Evolutionary conservation across 495 filamentous ascomycete species (phyloP), one percentile per base, ranked within the genome.

Genomic region (Pyrenopolyporus hunteri): DNA sequence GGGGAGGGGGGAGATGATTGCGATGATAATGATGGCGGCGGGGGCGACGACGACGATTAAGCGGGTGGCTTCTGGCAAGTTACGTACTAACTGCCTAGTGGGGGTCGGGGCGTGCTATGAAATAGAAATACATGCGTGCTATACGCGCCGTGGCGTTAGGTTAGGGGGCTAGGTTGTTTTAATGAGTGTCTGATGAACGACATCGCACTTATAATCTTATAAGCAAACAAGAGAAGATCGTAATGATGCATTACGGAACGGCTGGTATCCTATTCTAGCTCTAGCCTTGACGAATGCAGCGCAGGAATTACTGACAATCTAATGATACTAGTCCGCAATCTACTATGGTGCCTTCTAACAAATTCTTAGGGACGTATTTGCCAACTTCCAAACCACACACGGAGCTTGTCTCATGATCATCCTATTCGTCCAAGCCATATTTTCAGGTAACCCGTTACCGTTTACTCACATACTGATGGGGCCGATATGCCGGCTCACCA

Each of bases 271-370:
- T 29, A 14, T 37, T 59, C 37, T 46, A 56, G 43, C 26, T 47
- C 29, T 49, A 42, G 31, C 3, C 45, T 46, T 13, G 39, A 44
- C 35, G 47, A 37, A 50, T 51, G 33, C 13, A 60, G 20, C 29
- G 23, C 48, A 37, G 45, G 44, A 11, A 56, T 32, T 60, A 46
- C 31, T 45, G 14, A 59, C 50, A 60, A 17, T 51, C 62, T 65
- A 6, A 22, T 59, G 31, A 65, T 56, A 59, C 56, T 26, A 51
- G 7, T 22, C 45, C 26, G 26, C 26, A 19, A 49, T 39, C 2
- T 11, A 19, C 14, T 16, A 28, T 19, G 19, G 10, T 8, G 9
- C 31, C 44, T 40, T 51, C 23, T 4, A 16, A 39, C 42, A 39
- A 50, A 59, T 56, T 57, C 62, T 60, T 16, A 14, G 31, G 31